These are phyloP conservation scores for Plantago elongata DNA, from an alignment of 257 asterid genomes.

Conservation along the genomic window DNA sequence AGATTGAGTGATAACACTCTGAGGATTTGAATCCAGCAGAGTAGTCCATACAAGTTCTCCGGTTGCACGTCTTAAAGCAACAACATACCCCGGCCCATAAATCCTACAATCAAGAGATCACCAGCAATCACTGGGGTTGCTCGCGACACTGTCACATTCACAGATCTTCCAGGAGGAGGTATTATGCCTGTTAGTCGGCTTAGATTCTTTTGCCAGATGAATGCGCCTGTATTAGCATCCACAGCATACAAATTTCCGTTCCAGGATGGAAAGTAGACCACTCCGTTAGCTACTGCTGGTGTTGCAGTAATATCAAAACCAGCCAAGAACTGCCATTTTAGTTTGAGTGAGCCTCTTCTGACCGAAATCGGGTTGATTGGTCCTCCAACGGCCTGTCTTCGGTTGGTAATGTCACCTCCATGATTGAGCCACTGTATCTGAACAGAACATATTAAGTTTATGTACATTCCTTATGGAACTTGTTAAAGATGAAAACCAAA, in stretches of 20 bases:
- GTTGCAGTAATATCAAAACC: constrained; percentile 74
- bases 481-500: background rate
- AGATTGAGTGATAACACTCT: constrained; percentile 42
- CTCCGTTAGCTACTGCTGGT: constrained; percentile 53
- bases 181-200: constrained; percentile 44
- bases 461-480: background rate
- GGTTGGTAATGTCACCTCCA: constrained; percentile 57
- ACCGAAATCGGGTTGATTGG: constrained; percentile 35
- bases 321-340: constrained; percentile 53
- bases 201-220: constrained; percentile 52
- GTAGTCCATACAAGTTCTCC: constrained; percentile 64
- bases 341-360: constrained; percentile 23
- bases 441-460: background rate
- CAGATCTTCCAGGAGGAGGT: constrained; percentile 29
- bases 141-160: constrained; percentile 55
- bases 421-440: constrained; percentile 63
- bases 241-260: constrained; percentile 69
- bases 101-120: constrained; percentile 45
- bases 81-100: constrained; percentile 58
- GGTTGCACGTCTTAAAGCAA: constrained; percentile 37
- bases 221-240: constrained; percentile 38
- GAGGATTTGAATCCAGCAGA: constrained; percentile 40
- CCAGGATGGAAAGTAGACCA: constrained; percentile 77
- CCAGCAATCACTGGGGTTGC: constrained; percentile 58
- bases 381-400: constrained; percentile 40